phyloP scores from a whole-genome alignment of 331 rosid species.

The Arachis monticola region DNA sequence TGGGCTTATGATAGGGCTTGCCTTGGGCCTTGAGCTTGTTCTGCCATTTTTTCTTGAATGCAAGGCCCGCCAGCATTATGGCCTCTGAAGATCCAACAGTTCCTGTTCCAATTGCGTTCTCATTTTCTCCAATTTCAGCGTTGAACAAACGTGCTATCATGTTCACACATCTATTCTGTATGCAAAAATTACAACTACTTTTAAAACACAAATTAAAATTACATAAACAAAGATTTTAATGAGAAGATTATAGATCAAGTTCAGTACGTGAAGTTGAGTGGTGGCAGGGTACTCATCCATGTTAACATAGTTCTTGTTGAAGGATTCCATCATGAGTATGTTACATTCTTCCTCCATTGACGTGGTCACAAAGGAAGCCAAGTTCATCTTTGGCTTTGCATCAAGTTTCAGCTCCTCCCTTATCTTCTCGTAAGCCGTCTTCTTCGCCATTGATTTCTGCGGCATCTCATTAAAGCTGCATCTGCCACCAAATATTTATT shows the following conservation, averaged over 20 bases:
- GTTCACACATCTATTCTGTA: background rate
- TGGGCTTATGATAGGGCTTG: background rate
- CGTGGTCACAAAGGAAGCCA: slow-evolving; percentile 5
- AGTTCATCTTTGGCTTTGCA: background rate
- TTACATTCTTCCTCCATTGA: slow-evolving; percentile 5
- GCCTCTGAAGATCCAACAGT: slow-evolving; percentile 7
- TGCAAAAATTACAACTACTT: background rate
- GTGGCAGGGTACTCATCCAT: slow-evolving; percentile 5
- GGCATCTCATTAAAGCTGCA: background rate
- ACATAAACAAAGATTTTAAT: too few relatives aligned
- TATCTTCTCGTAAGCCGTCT: background rate
- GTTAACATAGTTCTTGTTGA: background rate
- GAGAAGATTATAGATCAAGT: background rate
- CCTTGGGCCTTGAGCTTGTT: background rate
- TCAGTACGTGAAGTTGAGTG: background rate
- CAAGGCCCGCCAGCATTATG: background rate
- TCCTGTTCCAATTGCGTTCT: background rate
- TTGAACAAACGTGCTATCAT: slow-evolving; percentile 1
- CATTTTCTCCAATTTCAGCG: slow-evolving; percentile 5
- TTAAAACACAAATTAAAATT: background rate
- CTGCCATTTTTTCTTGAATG: slow-evolving; percentile 5
- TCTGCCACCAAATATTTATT: background rate
- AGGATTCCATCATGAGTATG: background rate
- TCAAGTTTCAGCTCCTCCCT: background rate
- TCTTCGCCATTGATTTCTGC: background rate